phyloP scores from a whole-genome alignment of 176 grass and related monocot genomes.

The Areca catechu region DNA sequence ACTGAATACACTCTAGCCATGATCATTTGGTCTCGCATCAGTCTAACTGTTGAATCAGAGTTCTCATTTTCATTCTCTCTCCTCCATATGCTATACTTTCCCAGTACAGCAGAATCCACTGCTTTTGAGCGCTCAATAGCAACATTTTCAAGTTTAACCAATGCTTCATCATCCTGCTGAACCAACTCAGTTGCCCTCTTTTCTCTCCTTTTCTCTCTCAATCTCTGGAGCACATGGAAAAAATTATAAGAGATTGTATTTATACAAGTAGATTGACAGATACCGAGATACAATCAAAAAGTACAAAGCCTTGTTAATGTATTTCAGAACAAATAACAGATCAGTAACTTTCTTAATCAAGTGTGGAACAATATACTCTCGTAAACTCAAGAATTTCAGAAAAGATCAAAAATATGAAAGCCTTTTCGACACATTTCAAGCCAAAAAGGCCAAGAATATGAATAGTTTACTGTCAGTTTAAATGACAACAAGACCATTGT shows the following conservation, averaged over 20 bases:
- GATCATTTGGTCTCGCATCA: constrained; percentile 96
- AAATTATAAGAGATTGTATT: constrained; percentile 3
- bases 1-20: constrained; percentile 85
- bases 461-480: too few species aligned
- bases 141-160: constrained; percentile 76
- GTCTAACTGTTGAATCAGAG: constrained; percentile 87
- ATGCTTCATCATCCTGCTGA: constrained; percentile 70
- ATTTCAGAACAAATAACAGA: background rate
- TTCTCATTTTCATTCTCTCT: constrained; percentile 91
- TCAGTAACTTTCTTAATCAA: background rate
- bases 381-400: background rate
- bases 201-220: constrained; percentile 77
- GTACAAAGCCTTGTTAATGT: background rate
- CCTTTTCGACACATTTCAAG: background rate
- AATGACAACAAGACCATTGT: background rate
- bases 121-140: constrained; percentile 89
- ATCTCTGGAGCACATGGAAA: constrained; percentile 39
- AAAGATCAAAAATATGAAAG: too few species aligned
- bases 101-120: constrained; percentile 87
- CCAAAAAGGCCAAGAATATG: background rate
- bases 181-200: constrained; percentile 77
- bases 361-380: background rate
- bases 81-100: constrained; percentile 98
- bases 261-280: constrained; percentile 6
- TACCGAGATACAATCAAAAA: background rate